Evolutionary conservation across 2,329 filamentous ascomycete species (phyloP), one percentile per base, ranked within the genome.

Genomic region (Aspergillus floridensis): DNA sequence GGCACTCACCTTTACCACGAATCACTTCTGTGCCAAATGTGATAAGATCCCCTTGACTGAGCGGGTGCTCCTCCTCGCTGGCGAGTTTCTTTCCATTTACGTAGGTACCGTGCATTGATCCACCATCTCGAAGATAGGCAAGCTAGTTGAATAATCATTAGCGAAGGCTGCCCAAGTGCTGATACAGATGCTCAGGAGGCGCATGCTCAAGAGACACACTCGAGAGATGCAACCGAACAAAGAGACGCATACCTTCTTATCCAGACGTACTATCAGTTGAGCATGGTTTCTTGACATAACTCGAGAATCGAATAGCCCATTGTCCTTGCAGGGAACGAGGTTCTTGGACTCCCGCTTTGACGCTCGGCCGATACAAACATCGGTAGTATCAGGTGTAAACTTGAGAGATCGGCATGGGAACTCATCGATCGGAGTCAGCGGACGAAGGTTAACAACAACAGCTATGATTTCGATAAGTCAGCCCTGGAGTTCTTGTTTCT

Each of bases 91-190:
- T 66, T 38, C 78, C 77, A 65, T 87, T 85, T 52, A 88, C 63
- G 59, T 73, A 80, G 19, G 85, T 88, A 31, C 86, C 86, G 68
- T 88, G 86, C 80, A 86, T 86, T 8, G 85, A 88, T 35, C 78
- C 80, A 19, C 76, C 75, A 66, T 88, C 86, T 59, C 73, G 75
- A 60, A 88, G 76, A 54, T 76, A 80, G 49, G 86, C 72, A 50
- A 67, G 60, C 76, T 78, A 59, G 29, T 56, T 49, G 10, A 24
- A 35, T 10, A 10, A 19, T 2, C 22, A 16, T 57, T 32, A 59
- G 55, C 22, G 14, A 44, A 31, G 19, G 3, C 16, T 44, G 16
- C 35, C 6, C 31, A 41, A 22, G 4, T 22, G 14, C 19, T 5
- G 4, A 21, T 8, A 21, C 8, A 19, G 11, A 4, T 16, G 31